Base-by-base conservation (phyloP, 768 basidiomycete species). In the Phallus indusiatus region DNA sequence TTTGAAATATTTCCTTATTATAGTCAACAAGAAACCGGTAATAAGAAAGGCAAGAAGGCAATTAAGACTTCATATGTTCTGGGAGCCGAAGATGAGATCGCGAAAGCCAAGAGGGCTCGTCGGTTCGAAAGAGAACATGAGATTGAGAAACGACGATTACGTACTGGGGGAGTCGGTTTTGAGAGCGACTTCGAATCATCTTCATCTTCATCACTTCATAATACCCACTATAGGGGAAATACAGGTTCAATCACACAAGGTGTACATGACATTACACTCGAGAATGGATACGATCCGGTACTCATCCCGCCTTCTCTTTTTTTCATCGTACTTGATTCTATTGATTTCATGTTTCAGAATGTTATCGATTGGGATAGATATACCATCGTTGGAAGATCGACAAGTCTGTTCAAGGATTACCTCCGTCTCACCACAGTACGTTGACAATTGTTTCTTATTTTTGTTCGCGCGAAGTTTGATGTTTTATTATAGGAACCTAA, bases 291-390 rank as follows among this genome's bases (percentile, higher is more conserved):
- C 57, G 81, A 86, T 68, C 81, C 84, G 60, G 87, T 90, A 66
- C 47, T 85, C 28, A 7, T 28, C 28, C 28, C 28, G 28, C 76
- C 53, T 53, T 36, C n/a, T 21, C 59, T 59, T 47, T 61, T 64
- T 5, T 59, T 54, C 61, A 28, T 54, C 8, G 54, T 14, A 21
- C 61, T 55, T 46, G 36, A 53, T 22, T 57, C 52, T n/a, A 21
- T 47, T 24, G 5, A 22, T 49, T 48, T 53, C 59, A 51, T 60
- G 34, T 37, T 34, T 53, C 53, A 98, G 95, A 95, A 94, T 66
- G 94, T 95, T 9, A 86, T 93, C 55, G 86, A 94, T 69, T 99
- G 96, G 96, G 96, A 99, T 74, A 84, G 84, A 60, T 80, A 85
- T 71, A 97, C 94, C 7, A 97, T 99, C 66, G 92, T 95, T 58